Evolutionary conservation across 371 early-diverging fungal genomes (phyloP).

Genomic region (Rhizopus stolonifer): DNA sequence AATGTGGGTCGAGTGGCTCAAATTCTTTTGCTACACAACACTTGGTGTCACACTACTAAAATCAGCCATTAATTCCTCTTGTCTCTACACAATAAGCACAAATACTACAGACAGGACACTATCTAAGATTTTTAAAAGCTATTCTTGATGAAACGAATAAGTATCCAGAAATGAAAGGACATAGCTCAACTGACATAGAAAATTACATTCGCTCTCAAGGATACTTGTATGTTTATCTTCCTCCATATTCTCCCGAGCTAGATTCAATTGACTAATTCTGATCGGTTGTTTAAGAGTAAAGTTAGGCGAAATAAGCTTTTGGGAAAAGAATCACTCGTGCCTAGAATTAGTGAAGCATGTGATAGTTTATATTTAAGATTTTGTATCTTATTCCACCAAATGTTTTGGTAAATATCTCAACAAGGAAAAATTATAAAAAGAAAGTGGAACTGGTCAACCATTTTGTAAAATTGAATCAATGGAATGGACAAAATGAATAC

Average conservation of each 20-base stretch:
- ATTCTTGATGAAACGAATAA: constrained; percentile 24
- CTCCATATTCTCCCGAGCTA: constrained; percentile 15
- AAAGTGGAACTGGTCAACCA: too few relatives aligned
- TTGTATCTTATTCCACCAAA: constrained; percentile 7
- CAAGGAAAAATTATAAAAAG: constrained; percentile 6
- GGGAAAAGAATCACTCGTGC: constrained; percentile 4
- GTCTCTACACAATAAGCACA: too few relatives aligned
- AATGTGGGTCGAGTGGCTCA: too few relatives aligned
- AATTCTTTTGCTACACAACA: too few relatives aligned
- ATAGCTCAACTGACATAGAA: constrained; percentile 10
- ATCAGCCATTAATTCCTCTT: too few relatives aligned
- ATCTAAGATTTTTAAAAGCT: constrained; percentile 20
- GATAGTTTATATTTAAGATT: too few relatives aligned
- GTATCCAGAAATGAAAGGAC: constrained; percentile 20
- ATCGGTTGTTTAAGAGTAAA: constrained; percentile 15
- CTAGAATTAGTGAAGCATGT: not conserved
- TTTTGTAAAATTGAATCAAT: not conserved
- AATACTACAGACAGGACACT: constrained; percentile 28
- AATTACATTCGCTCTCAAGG: constrained; percentile 18
- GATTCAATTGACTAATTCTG: constrained; percentile 25
- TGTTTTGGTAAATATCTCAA: constrained; percentile 10
- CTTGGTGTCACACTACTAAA: too few relatives aligned
- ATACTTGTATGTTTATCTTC: constrained; percentile 20
- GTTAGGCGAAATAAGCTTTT: constrained; percentile 11
- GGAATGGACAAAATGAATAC: constrained; percentile 1